These are phyloP conservation scores for Ophiostoma novo-ulmi DNA, from an alignment of 2,329 filamentous ascomycete genomes.

Conservation along the genomic window DNA sequence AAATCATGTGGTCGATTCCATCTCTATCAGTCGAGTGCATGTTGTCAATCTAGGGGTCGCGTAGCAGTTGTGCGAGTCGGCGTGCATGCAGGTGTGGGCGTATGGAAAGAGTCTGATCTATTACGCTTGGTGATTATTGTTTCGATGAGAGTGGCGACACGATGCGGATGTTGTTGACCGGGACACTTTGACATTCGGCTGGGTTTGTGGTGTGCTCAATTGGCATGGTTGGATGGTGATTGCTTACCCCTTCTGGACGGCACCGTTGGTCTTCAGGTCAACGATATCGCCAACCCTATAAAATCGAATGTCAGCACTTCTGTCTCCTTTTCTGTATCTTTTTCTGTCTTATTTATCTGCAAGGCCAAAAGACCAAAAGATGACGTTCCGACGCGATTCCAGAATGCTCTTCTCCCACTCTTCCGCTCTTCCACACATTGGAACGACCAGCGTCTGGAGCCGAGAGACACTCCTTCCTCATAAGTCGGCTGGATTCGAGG, in stretches of 20 bases:
- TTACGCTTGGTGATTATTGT: not conserved
- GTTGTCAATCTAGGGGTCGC: not conserved
- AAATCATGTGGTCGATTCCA: not conserved
- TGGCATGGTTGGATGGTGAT: conserved; percentile 14
- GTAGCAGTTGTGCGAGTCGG: not conserved
- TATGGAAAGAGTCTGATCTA: not conserved
- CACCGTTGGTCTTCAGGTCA: conserved; percentile 98
- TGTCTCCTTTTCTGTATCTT: conserved; percentile 28
- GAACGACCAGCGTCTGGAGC: not conserved
- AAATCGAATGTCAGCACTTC: conserved; percentile 23
- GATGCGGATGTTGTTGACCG: not conserved
- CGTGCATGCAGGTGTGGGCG: not conserved
- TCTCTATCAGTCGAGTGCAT: not conserved
- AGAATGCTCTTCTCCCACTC: not conserved
- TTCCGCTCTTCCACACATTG: not conserved
- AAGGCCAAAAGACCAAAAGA: not conserved
- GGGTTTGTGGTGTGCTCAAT: not conserved
- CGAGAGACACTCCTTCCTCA: not conserved
- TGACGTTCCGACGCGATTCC: not conserved
- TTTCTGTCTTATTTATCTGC: too few species aligned
- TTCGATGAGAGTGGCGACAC: not conserved
- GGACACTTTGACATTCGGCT: not conserved
- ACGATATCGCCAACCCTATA: conserved; percentile 92
- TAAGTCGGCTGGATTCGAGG: conserved; percentile 8
- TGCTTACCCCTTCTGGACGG: conserved; percentile 92